Conservation (phyloP, 164 flowering plant genomes). For the Dillenia turbinata region DNA sequence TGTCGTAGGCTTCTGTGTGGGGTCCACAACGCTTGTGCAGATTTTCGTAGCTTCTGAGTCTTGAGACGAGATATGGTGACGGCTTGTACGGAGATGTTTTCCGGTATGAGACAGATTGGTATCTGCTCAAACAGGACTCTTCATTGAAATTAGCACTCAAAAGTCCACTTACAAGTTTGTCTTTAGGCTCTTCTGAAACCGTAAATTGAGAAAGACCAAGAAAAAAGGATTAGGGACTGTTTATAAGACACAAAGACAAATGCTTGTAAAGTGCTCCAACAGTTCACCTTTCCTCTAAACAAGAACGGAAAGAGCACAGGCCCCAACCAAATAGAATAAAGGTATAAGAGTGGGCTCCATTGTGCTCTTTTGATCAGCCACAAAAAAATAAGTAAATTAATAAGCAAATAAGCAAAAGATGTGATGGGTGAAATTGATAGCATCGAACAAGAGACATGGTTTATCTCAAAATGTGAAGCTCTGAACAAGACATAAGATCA, state of each 20-base stretch:
- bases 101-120: slow-evolving; percentile 44
- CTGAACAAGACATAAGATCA: too few species aligned
- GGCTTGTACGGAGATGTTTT: slow-evolving; percentile 39
- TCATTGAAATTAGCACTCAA: slow-evolving; percentile 52
- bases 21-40: slow-evolving; percentile 78
- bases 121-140: slow-evolving; percentile 69
- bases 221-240: slow-evolving; percentile 1
- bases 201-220: background rate
- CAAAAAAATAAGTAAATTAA: too few species aligned
- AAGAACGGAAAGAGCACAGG: too few species aligned
- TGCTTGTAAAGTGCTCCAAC: too few species aligned
- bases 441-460: too few species aligned
- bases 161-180: slow-evolving; percentile 58
- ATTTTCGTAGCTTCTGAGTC: slow-evolving; percentile 59
- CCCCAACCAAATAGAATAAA: too few species aligned
- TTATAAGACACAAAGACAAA: background rate
- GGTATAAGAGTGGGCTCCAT: too few species aligned
- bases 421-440: too few species aligned
- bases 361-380: too few species aligned
- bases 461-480: too few species aligned
- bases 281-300: too few species aligned
- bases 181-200: slow-evolving; percentile 28
- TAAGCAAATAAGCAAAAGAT: too few species aligned
- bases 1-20: slow-evolving; percentile 51
- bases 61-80: slow-evolving; percentile 52